phyloP scores from a whole-genome alignment of 106 monocot genomes.

The Acorus calamus region DNA sequence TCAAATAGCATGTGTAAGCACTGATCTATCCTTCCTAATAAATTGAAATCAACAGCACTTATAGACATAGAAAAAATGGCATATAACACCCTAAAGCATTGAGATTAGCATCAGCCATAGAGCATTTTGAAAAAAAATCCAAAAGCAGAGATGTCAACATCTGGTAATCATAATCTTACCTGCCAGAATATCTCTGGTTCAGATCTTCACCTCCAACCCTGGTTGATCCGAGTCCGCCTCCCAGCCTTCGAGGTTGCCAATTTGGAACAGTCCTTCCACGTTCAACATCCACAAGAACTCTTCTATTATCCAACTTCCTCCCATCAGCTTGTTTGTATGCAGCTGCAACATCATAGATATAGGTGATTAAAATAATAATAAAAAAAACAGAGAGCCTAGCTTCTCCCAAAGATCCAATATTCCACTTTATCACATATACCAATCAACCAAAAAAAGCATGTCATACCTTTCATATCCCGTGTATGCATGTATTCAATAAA shows the following conservation, averaged over 20 bases:
- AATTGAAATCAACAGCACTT: too few species aligned
- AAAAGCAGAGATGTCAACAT: too few species aligned
- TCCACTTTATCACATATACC: too few species aligned
- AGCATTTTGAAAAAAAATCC: too few species aligned
- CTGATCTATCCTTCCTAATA: too few species aligned
- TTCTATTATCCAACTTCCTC: slow-evolving; percentile 75
- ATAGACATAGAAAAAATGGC: too few species aligned
- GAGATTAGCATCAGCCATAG: too few species aligned
- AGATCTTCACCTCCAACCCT: slow-evolving; percentile 79
- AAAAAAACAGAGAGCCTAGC: not conserved
- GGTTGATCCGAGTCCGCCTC: slow-evolving; percentile 95
- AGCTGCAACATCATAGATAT: slow-evolving; percentile 32
- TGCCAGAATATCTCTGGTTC: slow-evolving; percentile 59
- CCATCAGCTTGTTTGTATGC: slow-evolving; percentile 99
- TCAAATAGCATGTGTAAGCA: too few species aligned
- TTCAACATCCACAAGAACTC: slow-evolving; percentile 95
- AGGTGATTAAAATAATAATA: not conserved
- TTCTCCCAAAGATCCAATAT: too few species aligned
- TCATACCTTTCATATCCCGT: slow-evolving; percentile 92
- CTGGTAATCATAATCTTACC: slow-evolving; percentile 13
- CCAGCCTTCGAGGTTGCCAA: slow-evolving; percentile 90
- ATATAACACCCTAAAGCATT: too few species aligned
- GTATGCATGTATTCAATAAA: slow-evolving; percentile 93
- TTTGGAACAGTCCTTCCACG: slow-evolving; percentile 95
- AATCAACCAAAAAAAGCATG: not conserved